Evolutionary conservation across 2,329 filamentous ascomycete genomes (phyloP).

Genomic region (Scolecobasidium constrictum): DNA sequence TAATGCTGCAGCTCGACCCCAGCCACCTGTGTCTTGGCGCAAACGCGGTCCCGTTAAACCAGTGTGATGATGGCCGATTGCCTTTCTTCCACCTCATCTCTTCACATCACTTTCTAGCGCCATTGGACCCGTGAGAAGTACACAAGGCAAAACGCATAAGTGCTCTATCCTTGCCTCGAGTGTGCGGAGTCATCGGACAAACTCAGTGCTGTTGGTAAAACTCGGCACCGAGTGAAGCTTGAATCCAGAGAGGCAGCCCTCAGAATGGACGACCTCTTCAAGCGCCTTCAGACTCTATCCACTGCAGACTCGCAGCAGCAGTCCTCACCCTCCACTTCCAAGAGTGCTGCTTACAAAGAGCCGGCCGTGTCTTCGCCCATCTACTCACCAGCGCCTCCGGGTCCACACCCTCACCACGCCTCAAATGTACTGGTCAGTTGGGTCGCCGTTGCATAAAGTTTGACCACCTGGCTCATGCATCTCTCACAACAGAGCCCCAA

Average conservation of each 20-base stretch:
- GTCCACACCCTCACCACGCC: slow-evolving; percentile 44
- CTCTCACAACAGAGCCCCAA: slow-evolving; percentile 35
- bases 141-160: no score
- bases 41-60: no score
- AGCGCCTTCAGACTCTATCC: slow-evolving; percentile 5
- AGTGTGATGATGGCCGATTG: no score
- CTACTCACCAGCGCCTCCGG: slow-evolving; percentile 43
- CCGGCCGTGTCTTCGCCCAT: slow-evolving; percentile 48
- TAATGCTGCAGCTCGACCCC: no score
- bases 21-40: no score
- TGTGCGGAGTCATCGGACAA: no score
- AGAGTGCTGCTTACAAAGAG: slow-evolving; percentile 32
- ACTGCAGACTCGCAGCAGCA: neutral
- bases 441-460: neutral
- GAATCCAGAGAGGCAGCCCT: no score
- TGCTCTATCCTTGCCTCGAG: no score
- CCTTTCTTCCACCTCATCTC: no score
- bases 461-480: slow-evolving; percentile 3
- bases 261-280: slow-evolving; percentile 8
- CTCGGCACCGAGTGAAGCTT: no score
- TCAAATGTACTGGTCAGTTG: slow-evolving; percentile 39
- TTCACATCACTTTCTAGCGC: no score
- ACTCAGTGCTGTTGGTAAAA: neutral
- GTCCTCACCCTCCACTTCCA: neutral
- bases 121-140: no score